These are phyloP conservation scores for Quercus glauca DNA, from an alignment of 306 rosid species.

Conservation along the genomic window DNA sequence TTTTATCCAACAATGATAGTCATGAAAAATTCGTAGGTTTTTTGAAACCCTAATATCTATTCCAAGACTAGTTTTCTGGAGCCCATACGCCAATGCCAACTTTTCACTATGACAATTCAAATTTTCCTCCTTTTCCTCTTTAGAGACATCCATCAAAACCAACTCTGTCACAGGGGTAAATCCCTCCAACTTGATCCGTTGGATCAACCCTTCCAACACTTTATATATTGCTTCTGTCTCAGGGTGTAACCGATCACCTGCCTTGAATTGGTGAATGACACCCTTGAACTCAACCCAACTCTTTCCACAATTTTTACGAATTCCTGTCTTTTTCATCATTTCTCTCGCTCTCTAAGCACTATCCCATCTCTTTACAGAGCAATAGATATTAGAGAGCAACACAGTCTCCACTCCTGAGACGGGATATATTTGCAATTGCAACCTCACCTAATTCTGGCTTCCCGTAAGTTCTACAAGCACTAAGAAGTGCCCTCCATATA, in stretches of 20 bases:
- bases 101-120: conserved; percentile 52
- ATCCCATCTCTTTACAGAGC: no score
- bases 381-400: no score
- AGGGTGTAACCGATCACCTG: conserved; percentile 52
- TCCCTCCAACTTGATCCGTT: conserved; percentile 48
- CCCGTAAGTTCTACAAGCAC: no score
- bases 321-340: no score
- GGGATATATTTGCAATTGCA: no score
- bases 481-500: no score
- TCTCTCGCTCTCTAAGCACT: no score
- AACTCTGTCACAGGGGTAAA: conserved; percentile 56
- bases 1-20: conserved; percentile 57
- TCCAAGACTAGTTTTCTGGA: conserved; percentile 62
- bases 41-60: conserved; percentile 57
- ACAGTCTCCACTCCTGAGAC: no score
- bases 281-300: conserved; percentile 65
- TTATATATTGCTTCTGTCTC: conserved; percentile 46
- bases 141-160: conserved; percentile 77
- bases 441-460: no score
- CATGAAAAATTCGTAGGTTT: conserved; percentile 42
- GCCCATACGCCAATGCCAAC: conserved; percentile 62
- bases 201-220: conserved; percentile 55
- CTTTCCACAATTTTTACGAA: conserved; percentile 26
- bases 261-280: conserved; percentile 52
- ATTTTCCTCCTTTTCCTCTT: conserved; percentile 73